These are phyloP conservation scores for Thermoascus crustaceus DNA, from an alignment of 2,329 filamentous ascomycete genomes.

Conservation along the genomic window DNA sequence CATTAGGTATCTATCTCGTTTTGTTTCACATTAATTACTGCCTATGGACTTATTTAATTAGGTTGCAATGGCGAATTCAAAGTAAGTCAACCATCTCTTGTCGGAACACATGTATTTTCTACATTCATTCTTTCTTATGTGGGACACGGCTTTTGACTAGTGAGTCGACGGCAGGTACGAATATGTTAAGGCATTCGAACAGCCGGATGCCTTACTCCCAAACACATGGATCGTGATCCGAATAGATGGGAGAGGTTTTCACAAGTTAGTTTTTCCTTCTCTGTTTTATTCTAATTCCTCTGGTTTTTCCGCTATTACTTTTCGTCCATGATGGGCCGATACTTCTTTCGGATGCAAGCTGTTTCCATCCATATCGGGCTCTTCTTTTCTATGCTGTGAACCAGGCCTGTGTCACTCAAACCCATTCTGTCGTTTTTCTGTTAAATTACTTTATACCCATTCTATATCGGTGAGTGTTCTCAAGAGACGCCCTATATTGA, in stretches of 20 bases:
- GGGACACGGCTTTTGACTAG: conserved; percentile 1
- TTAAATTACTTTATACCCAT: neutral
- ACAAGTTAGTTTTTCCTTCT: conserved; percentile 55
- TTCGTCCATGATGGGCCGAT: too few relatives aligned
- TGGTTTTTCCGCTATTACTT: conserved; percentile 1
- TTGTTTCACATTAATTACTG: too few relatives aligned
- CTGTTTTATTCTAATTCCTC: conserved; percentile 4
- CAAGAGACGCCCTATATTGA: conserved; percentile 6
- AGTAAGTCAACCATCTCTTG: too few relatives aligned
- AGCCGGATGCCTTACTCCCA: conserved; percentile 66
- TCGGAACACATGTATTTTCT: too few relatives aligned
- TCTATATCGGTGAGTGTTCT: neutral
- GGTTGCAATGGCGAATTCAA: too few relatives aligned
- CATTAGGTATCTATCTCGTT: too few relatives aligned
- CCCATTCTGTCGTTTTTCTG: neutral
- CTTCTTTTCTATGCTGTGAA: neutral
- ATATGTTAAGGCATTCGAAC: conserved; percentile 88
- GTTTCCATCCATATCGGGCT: too few relatives aligned
- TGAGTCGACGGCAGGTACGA: conserved; percentile 59
- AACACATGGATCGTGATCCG: conserved; percentile 96
- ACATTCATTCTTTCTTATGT: too few relatives aligned
- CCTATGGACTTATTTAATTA: too few relatives aligned
- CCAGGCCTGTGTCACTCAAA: neutral
- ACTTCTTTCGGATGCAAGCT: too few relatives aligned
- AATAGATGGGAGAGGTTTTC: conserved; percentile 89